These are phyloP conservation scores for Podaxis sp. DNA, from an alignment of 768 basidiomycete genomes.

Conservation along the genomic window DNA sequence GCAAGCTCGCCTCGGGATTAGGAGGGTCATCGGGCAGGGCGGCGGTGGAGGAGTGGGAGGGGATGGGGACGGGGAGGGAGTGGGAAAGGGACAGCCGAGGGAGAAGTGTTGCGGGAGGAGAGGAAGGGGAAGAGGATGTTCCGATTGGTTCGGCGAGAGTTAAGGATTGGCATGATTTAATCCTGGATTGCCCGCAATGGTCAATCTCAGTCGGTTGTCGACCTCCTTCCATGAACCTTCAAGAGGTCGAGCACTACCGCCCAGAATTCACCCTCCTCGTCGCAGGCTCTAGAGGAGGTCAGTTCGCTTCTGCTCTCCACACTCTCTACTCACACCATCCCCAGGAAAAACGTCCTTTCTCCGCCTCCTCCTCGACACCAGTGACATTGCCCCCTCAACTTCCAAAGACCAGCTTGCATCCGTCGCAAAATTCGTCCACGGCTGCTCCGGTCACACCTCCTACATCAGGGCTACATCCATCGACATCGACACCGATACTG, in stretches of 20 bases:
- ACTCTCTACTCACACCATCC: slow-evolving; percentile 17
- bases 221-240: slow-evolving; percentile 49
- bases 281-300: slow-evolving; percentile 72
- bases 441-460: slow-evolving; percentile 66
- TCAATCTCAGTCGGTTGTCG: slow-evolving; percentile 50
- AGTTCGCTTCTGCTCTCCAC: slow-evolving; percentile 22
- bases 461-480: slow-evolving; percentile 67
- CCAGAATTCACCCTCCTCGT: slow-evolving; percentile 68
- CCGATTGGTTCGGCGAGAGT: slow-evolving; percentile 68
- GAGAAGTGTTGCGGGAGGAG: slow-evolving; percentile 4
- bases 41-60: not conserved
- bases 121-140: slow-evolving; percentile 37
- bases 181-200: slow-evolving; percentile 66
- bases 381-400: slow-evolving; percentile 55
- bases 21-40: not conserved
- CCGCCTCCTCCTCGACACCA: slow-evolving; percentile 80
- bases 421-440: slow-evolving; percentile 80
- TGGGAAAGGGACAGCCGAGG: not conserved
- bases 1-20: not conserved
- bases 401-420: slow-evolving; percentile 74
- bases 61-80: not conserved
- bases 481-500: slow-evolving; percentile 60
- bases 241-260: slow-evolving; percentile 44
- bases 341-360: slow-evolving; percentile 83
- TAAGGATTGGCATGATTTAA: slow-evolving; percentile 42